phyloP scores from a whole-genome alignment of 1,139 yeast species.

The Debaryomyces fabryi region DNA sequence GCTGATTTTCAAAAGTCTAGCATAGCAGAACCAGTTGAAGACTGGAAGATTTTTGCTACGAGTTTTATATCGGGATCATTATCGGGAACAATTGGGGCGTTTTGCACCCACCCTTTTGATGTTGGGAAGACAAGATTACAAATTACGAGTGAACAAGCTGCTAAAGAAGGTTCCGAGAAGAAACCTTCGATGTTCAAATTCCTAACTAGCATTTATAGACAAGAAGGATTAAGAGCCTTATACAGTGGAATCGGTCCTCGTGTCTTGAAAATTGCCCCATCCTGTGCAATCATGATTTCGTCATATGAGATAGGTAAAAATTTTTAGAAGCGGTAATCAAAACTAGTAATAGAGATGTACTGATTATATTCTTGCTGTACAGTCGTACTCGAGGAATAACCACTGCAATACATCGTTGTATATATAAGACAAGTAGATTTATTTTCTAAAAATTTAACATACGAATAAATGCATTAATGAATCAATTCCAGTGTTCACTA shows the following conservation, averaged over 20 bases:
- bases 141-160: conserved; percentile 44
- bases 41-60: conserved; percentile 62
- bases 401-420: conserved; percentile 3
- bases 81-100: conserved; percentile 84
- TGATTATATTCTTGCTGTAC: not conserved
- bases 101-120: conserved; percentile 91
- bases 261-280: conserved; percentile 88
- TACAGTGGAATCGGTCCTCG: conserved; percentile 88
- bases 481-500: conserved; percentile 12
- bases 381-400: not conserved
- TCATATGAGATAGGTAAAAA: conserved; percentile 89
- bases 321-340: conserved; percentile 40
- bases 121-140: conserved; percentile 96
- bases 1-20: conserved; percentile 26
- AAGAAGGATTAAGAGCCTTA: conserved; percentile 77
- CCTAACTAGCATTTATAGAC: conserved; percentile 59
- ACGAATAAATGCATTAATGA: conserved; percentile 1
- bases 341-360: conserved; percentile 1
- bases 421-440: not conserved
- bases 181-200: conserved; percentile 63
- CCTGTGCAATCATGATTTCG: conserved; percentile 98
- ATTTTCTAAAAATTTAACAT: conserved; percentile 1
- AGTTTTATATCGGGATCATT: conserved; percentile 84
- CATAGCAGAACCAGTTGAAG: conserved; percentile 26
- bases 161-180: conserved; percentile 22